Evolutionary conservation across 371 early-diverging fungal species (phyloP).

Genomic region (Haplosporangium sp.): DNA sequence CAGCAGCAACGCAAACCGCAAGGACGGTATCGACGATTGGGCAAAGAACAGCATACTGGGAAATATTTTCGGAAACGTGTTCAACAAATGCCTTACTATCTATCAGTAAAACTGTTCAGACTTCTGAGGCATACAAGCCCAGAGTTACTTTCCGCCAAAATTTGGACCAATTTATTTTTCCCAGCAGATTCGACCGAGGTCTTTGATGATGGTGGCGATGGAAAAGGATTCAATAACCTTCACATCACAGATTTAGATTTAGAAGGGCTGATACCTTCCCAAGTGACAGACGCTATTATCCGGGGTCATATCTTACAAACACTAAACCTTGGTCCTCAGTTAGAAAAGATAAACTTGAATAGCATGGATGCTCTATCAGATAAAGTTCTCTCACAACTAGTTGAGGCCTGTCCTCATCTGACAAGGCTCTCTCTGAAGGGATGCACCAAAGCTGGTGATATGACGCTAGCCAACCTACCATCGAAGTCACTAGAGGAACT

Average conservation of each 20-base stretch:
- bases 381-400: slow-evolving; percentile 24
- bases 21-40: background rate
- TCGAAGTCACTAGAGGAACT: slow-evolving; percentile 13
- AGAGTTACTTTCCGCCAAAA: slow-evolving; percentile 26
- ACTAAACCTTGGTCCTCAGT: slow-evolving; percentile 20
- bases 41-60: background rate
- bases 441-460: slow-evolving; percentile 40
- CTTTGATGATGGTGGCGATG: background rate
- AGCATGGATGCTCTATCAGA: slow-evolving; percentile 22
- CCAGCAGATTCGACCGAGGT: background rate
- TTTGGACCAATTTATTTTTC: slow-evolving; percentile 46
- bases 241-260: slow-evolving; percentile 28
- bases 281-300: slow-evolving; percentile 30
- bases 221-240: background rate
- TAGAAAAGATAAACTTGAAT: slow-evolving; percentile 36
- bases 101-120: slow-evolving; percentile 35
- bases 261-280: slow-evolving; percentile 34
- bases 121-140: slow-evolving; percentile 24
- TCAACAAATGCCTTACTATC: slow-evolving; percentile 25
- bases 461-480: slow-evolving; percentile 28
- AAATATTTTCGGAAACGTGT: slow-evolving; percentile 17
- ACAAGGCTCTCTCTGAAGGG: slow-evolving; percentile 33
- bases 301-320: slow-evolving; percentile 13
- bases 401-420: slow-evolving; percentile 8
- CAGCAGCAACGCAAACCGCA: background rate